A percentile compares a stretch with the other conserved stretches of the same genome.
phyloP scores from a whole-genome alignment of 108 stramenopile genomes.

The Aurantiochytrium sp. region DNA sequence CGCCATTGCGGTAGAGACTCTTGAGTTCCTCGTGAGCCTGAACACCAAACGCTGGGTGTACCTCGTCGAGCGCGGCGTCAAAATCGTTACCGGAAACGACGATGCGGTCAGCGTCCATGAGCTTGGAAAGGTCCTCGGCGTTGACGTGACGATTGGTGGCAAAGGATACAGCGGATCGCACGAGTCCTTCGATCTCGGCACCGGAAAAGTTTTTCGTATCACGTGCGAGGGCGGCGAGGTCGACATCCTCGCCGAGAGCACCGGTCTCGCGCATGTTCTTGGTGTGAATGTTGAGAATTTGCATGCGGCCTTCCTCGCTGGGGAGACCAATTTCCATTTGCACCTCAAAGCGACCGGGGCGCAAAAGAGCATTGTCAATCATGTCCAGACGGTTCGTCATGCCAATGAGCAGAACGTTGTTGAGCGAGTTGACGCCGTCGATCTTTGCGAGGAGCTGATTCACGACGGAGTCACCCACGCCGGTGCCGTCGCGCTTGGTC shows the following conservation, averaged over 20 bases:
- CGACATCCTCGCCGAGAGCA: slow-evolving; percentile 73
- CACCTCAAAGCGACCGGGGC: slow-evolving; percentile 92
- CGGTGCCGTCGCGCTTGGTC: slow-evolving; percentile 76
- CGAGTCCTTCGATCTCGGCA: slow-evolving; percentile 94
- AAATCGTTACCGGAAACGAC: slow-evolving; percentile 44
- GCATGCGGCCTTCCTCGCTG: slow-evolving; percentile 77
- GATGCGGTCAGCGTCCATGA: slow-evolving; percentile 69
- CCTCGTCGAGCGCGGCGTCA: slow-evolving; percentile 74
- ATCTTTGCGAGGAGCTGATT: slow-evolving; percentile 98
- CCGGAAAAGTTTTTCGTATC: slow-evolving; percentile 95
- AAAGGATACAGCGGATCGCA: slow-evolving; percentile 89
- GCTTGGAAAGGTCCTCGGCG: slow-evolving; percentile 51
- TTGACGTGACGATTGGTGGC: slow-evolving; percentile 49
- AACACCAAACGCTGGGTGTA: slow-evolving; percentile 88
- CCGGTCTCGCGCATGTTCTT: slow-evolving; percentile 73
- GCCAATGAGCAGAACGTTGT: slow-evolving; percentile 96
- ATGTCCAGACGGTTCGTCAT: slow-evolving; percentile 99
- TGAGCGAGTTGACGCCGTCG: slow-evolving; percentile 96
- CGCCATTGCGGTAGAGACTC: slow-evolving; percentile 81
- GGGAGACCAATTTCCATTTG: slow-evolving; percentile 98
- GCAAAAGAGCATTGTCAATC: slow-evolving; percentile 96
- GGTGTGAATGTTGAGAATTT: slow-evolving; percentile 94
- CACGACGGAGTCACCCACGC: slow-evolving; percentile 93
- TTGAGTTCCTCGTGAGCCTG: slow-evolving; percentile 71
- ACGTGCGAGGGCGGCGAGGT: slow-evolving; percentile 68